A percentile compares a stretch with the other conserved stretches of the same genome.
Evolutionary conservation across 352 stramenopile genomes (phyloP).

Genomic region (Pythium biforme): DNA sequence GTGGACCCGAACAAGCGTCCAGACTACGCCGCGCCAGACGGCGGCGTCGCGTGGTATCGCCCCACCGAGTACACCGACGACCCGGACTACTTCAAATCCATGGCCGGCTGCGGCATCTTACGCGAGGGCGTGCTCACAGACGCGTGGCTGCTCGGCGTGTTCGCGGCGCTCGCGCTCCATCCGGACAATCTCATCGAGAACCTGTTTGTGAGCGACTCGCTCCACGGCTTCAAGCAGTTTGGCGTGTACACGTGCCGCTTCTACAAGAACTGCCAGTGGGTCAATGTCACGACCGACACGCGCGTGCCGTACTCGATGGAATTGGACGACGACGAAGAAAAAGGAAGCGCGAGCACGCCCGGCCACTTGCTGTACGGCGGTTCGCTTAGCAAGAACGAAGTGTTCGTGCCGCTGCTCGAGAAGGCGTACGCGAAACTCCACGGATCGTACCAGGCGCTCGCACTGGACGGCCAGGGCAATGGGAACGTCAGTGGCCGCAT

Average conservation of each 20-base stretch:
- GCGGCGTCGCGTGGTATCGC: constrained; percentile 54
- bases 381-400: constrained; percentile 77
- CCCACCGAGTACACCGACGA: constrained; percentile 72
- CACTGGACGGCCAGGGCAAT: constrained; percentile 38
- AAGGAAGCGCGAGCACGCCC: constrained; percentile 28
- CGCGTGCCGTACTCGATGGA: constrained; percentile 66
- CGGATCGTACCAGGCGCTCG: constrained; percentile 61
- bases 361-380: constrained; percentile 69
- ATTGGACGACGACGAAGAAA: constrained; percentile 39
- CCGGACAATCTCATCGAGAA: constrained; percentile 89
- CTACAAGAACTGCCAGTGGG: constrained; percentile 90
- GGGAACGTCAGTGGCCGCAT: constrained; percentile 58
- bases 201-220: constrained; percentile 84
- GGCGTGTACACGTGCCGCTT: constrained; percentile 91
- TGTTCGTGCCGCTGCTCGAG: constrained; percentile 86
- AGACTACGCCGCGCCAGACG: constrained; percentile 47
- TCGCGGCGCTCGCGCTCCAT: constrained; percentile 78
- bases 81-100: constrained; percentile 85
- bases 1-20: constrained; percentile 51
- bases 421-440: constrained; percentile 91
- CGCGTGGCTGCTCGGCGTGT: constrained; percentile 83
- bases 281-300: constrained; percentile 88
- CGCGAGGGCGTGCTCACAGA: constrained; percentile 71
- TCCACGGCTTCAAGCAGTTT: constrained; percentile 77
- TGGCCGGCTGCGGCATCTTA: constrained; percentile 51